phyloP scores from a whole-genome alignment of 345 rosid species.

The Leavenworthia alabamica region DNA sequence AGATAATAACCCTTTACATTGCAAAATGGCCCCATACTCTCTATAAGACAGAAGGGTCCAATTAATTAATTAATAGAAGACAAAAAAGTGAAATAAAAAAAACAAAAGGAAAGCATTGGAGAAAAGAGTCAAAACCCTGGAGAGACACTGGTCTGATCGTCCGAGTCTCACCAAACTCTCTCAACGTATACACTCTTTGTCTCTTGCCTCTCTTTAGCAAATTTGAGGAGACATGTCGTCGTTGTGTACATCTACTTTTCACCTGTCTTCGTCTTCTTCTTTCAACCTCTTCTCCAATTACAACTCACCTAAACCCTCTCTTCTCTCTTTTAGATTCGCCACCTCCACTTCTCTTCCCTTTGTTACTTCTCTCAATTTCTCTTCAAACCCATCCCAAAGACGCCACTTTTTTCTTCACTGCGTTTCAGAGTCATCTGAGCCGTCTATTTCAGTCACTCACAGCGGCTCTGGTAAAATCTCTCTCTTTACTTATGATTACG shows the following conservation, averaged over 20 bases:
- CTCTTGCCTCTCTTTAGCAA: slow-evolving; percentile 5
- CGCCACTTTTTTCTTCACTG: slow-evolving; percentile 23
- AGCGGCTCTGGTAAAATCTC: slow-evolving; percentile 30
- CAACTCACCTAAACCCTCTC: slow-evolving; percentile 20
- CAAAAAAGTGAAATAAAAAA: too few species aligned
- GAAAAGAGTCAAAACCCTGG: background rate
- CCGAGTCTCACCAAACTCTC: background rate
- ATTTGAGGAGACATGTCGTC: slow-evolving; percentile 27
- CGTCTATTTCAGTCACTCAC: slow-evolving; percentile 14
- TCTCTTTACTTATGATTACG: too few species aligned
- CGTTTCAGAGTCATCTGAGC: slow-evolving; percentile 27
- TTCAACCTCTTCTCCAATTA: slow-evolving; percentile 24
- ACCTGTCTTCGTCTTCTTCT: slow-evolving; percentile 18
- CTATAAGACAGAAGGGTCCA: too few species aligned
- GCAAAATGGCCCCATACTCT: too few species aligned
- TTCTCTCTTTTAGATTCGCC: slow-evolving; percentile 23
- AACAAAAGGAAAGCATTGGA: too few species aligned
- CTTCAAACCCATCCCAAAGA: slow-evolving; percentile 8
- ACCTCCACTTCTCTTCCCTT: slow-evolving; percentile 21
- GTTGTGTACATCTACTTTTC: slow-evolving; percentile 4
- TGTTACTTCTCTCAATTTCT: slow-evolving; percentile 23
- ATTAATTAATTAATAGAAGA: too few species aligned
- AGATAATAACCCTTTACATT: too few species aligned
- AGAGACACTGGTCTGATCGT: slow-evolving; percentile 4
- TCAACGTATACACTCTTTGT: background rate